These are phyloP conservation scores for Castanospermum australe DNA, from an alignment of 306 rosid genomes.

Conservation along the genomic window DNA sequence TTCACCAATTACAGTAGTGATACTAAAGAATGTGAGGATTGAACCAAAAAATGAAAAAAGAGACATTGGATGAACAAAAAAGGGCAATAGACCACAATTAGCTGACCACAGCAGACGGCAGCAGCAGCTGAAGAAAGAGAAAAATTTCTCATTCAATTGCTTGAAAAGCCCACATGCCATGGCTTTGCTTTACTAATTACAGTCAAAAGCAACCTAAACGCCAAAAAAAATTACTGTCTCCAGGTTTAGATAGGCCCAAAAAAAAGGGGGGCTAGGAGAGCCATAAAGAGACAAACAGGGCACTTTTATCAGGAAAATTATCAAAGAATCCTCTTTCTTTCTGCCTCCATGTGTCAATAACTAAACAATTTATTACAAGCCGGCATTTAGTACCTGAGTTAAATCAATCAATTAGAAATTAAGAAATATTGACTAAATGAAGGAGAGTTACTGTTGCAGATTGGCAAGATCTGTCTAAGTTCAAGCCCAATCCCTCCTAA, in stretches of 20 bases:
- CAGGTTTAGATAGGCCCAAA: background rate
- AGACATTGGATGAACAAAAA: background rate
- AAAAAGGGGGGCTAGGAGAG: background rate
- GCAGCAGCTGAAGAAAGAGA: background rate
- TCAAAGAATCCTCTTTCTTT: background rate
- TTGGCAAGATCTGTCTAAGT: slow-evolving; percentile 5
- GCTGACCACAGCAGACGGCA: background rate
- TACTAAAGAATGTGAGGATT: background rate
- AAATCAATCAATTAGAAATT: background rate
- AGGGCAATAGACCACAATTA: background rate
- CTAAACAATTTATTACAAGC: background rate
- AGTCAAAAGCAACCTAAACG: background rate
- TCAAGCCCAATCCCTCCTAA: slow-evolving; percentile 67
- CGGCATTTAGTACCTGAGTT: background rate
- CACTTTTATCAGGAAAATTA: background rate
- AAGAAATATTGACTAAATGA: slow-evolving; percentile 4
- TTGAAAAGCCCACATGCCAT: background rate
- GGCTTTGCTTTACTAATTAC: background rate
- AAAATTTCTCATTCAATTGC: background rate
- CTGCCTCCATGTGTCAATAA: background rate
- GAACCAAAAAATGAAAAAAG: background rate
- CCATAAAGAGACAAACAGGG: background rate
- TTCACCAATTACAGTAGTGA: background rate
- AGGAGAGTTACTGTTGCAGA: slow-evolving; percentile 15
- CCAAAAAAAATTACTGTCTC: background rate